Base-by-base conservation (phyloP, 306 rosid species). In the Inga laurina region DNA sequence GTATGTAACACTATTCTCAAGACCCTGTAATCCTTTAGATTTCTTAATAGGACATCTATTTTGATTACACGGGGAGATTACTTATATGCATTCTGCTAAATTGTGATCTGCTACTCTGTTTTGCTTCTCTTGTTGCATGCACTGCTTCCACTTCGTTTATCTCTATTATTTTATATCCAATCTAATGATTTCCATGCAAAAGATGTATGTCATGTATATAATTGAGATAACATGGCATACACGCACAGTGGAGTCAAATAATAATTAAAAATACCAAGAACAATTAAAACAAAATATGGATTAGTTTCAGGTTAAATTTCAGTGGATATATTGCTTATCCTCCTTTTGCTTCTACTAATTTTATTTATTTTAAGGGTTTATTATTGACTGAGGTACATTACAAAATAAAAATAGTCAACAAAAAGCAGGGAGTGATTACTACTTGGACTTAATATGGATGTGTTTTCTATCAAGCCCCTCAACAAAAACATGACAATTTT, bases 1-100 rank as follows among this genome's bases (percentile, higher is more conserved):
- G 44, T 64, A 67, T 83, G 43, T 41, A 24, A 67, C 77, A 71
- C 49, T 46, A 12, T 72, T 64, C 66, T 65, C 10, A 10, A n/a
- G 18, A 27, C 34, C 74, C 43, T 21, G 11, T 44, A 56, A 8
- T 22, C 32, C 41, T 45, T 45, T 79, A 11, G 72, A 68, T 74
- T 79, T 14, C 57, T 51, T 68, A 22, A 18, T 51, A 30, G 15
- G 35, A 52, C 65, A 65, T 32, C 35, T 24, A 37, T 64, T 49
- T 51, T 79, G 18, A 52, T 9, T 51, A 11, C 74, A 45, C 64
- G 3, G 43, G 61, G 51, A 30, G 76, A 74, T 79, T 46, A 39
- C 57, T 39, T 68, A 18, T 61, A 35, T 77, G 39, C 74, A 48
- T 41, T 61, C 18, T 72, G 39, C 79, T 72, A 22, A 43, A 41